phyloP scores from a whole-genome alignment of 495 filamentous ascomycete genomes.

The Penicillium fimorum region DNA sequence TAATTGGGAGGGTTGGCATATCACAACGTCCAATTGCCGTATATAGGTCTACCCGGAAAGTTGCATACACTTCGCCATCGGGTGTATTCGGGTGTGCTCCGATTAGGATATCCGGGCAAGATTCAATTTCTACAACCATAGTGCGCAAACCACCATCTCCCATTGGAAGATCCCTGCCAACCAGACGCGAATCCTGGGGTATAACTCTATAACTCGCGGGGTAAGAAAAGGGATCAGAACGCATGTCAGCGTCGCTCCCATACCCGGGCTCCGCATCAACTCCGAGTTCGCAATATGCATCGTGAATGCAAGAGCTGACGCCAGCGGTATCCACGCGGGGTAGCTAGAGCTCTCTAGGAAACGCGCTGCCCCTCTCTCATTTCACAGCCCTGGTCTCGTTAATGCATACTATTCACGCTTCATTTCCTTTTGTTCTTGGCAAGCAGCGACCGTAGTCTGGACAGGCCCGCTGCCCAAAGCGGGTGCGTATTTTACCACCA shows the following conservation, averaged over 20 bases:
- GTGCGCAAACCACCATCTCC: background rate
- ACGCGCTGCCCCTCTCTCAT: background rate
- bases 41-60: background rate
- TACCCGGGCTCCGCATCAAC: background rate
- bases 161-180: constrained; percentile 4
- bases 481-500: background rate
- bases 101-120: background rate
- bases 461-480: constrained; percentile 12
- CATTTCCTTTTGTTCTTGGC: constrained; percentile 7
- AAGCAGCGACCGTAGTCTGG: background rate
- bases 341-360: constrained; percentile 7
- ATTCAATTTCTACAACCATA: background rate
- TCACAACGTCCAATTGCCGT: background rate
- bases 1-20: background rate
- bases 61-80: no score
- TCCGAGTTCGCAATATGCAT: constrained; percentile 2
- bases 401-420: constrained; percentile 1
- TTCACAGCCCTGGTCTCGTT: constrained; percentile 1
- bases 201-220: constrained; percentile 8
- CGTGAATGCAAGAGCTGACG: constrained; percentile 5
- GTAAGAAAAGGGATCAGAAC: background rate
- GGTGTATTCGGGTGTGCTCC: background rate
- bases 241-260: background rate
- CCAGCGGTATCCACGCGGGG: constrained; percentile 3
- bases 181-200: constrained; percentile 4